A percentile compares a stretch with the other conserved stretches of the same genome.
These are phyloP conservation scores for Leccinellum albellum DNA, from an alignment of 768 basidiomycete genomes.

Conservation along the genomic window DNA sequence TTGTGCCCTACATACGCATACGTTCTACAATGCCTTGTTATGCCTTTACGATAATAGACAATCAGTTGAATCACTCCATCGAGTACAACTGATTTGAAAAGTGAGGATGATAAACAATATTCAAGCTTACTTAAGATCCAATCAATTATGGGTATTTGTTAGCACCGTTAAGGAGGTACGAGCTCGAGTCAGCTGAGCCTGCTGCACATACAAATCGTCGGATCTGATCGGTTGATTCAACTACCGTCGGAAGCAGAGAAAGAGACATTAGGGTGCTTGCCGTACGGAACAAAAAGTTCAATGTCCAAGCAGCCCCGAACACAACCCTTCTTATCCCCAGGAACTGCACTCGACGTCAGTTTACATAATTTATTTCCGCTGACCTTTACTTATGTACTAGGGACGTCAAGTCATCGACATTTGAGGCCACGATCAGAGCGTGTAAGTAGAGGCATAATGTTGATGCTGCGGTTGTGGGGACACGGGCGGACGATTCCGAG, in stretches of 20 bases:
- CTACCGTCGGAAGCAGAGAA: neutral
- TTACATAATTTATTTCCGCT: neutral
- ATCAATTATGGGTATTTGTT: neutral
- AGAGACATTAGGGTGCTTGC: neutral
- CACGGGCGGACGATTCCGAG: neutral
- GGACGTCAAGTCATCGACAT: neutral
- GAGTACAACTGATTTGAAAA: neutral
- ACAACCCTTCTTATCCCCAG: neutral
- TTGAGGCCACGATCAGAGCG: neutral
- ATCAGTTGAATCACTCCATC: neutral
- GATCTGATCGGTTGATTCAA: too few species aligned
- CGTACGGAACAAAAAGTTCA: neutral
- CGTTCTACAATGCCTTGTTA: constrained; percentile 10
- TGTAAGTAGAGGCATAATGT: neutral
- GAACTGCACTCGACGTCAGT: neutral
- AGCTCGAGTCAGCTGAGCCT: neutral
- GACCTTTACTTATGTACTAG: too few species aligned
- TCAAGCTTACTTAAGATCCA: too few species aligned
- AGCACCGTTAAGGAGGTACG: neutral
- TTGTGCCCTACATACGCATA: constrained; percentile 5
- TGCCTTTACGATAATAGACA: constrained; percentile 5
- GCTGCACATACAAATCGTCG: neutral
- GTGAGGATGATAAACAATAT: neutral
- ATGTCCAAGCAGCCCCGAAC: neutral
- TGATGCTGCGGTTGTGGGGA: neutral